Evolutionary conservation across 352 stramenopile species (phyloP).

Genomic region (Phytophthora pini): DNA sequence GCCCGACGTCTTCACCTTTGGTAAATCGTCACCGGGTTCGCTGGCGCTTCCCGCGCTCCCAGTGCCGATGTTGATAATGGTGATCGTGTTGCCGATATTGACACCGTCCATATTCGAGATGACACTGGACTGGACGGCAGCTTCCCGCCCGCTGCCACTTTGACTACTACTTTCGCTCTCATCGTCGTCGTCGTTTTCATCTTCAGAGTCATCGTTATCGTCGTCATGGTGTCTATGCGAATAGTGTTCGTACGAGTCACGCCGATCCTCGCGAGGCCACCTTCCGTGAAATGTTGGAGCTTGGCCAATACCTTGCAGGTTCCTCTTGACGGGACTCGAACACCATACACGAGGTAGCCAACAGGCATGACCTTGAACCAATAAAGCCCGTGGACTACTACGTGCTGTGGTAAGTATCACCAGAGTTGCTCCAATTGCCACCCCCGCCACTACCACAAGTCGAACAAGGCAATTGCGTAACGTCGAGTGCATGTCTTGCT

Average conservation of each 20-base stretch:
- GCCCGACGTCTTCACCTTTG: neutral
- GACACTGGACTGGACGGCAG: conserved; percentile 33
- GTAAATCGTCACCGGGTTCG: neutral
- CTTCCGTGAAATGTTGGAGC: neutral
- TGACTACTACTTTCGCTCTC: conserved; percentile 13
- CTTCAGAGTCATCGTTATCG: conserved; percentile 14
- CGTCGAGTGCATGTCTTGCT: conserved; percentile 11
- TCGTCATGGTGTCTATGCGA: neutral
- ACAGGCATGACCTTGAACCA: neutral
- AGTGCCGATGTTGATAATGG: conserved; percentile 41
- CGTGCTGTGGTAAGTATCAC: conserved; percentile 3
- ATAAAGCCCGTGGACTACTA: conserved; percentile 1
- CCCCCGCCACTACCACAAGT: conserved; percentile 14
- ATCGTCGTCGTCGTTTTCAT: conserved; percentile 4
- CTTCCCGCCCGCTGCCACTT: conserved; percentile 6
- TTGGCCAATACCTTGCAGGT: conserved; percentile 1
- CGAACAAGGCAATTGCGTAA: conserved; percentile 16
- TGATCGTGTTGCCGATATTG: conserved; percentile 53
- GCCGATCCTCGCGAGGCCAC: neutral
- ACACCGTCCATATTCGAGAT: conserved; percentile 36
- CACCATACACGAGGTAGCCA: too few relatives aligned
- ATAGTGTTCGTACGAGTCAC: conserved; percentile 7
- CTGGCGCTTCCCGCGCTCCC: conserved; percentile 11
- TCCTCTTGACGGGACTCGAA: neutral
- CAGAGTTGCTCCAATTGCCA: conserved; percentile 5